Evolutionary conservation across 2,329 filamentous ascomycete species (phyloP).

Genomic region (Apiospora kogelbergensis): DNA sequence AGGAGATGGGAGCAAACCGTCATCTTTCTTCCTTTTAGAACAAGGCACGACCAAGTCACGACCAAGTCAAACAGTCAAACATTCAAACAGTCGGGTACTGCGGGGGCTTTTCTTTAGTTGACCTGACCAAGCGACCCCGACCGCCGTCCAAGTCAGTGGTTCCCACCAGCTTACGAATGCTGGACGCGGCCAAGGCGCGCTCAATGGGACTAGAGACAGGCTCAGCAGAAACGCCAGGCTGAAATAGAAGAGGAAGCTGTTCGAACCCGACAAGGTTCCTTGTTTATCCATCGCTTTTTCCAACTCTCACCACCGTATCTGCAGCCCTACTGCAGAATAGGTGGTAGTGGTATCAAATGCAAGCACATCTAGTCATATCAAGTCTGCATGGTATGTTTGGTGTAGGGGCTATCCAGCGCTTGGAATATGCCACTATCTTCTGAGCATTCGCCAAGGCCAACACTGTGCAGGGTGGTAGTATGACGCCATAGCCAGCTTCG

Average conservation of each 20-base stretch:
- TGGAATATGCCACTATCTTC: not conserved
- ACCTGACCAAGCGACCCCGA: not conserved
- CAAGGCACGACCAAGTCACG: not conserved
- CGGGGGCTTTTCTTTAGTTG: not conserved
- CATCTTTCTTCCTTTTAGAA: not conserved
- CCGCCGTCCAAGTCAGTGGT: not conserved
- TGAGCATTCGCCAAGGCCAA: not conserved
- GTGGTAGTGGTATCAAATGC: not conserved
- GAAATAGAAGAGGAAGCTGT: not conserved
- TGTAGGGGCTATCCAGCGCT: not conserved
- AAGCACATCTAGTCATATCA: not conserved
- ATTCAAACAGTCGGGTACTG: not conserved
- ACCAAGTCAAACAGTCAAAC: not conserved
- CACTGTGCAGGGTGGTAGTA: not conserved
- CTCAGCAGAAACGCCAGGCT: not conserved
- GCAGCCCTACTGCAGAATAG: not conserved
- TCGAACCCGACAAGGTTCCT: not conserved
- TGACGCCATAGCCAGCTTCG: not conserved
- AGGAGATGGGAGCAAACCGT: not conserved
- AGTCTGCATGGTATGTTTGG: not conserved
- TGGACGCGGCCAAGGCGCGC: not conserved
- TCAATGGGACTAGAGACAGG: not conserved
- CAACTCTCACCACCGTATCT: not conserved
- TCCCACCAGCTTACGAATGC: constrained; percentile 2
- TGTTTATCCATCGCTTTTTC: not conserved